These are phyloP conservation scores for Hirschfeldia incana DNA, from an alignment of 345 rosid genomes.

Conservation along the genomic window DNA sequence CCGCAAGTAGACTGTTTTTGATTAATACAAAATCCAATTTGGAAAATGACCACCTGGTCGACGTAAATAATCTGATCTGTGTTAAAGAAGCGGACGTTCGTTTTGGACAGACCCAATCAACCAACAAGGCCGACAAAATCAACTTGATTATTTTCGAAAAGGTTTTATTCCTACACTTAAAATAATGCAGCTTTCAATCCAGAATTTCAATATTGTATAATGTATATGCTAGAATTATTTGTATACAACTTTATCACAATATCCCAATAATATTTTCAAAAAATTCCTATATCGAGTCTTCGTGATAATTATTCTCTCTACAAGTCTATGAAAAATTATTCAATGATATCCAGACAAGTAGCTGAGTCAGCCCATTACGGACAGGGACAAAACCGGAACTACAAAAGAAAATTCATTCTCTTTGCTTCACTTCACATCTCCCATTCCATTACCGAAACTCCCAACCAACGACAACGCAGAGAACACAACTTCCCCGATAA, in stretches of 20 bases:
- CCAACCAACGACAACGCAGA: constrained; percentile 19
- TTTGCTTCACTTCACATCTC: neutral
- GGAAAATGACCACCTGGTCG: neutral
- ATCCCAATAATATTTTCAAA: neutral
- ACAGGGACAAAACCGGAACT: constrained; percentile 25
- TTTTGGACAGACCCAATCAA: neutral
- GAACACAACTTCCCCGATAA: neutral
- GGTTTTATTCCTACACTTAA: neutral
- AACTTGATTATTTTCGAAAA: neutral
- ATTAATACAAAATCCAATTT: neutral
- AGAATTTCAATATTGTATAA: neutral
- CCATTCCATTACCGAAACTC: neutral
- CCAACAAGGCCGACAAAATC: neutral
- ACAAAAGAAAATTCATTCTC: neutral
- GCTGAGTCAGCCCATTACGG: constrained; percentile 29
- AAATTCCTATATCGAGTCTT: neutral
- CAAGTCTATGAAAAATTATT: constrained; percentile 7
- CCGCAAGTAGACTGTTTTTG: neutral
- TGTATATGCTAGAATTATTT: neutral
- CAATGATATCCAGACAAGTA: constrained; percentile 28
- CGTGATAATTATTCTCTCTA: neutral
- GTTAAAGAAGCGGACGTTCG: neutral
- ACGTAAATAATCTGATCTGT: neutral
- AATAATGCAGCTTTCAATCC: neutral
- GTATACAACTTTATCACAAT: neutral